Evolutionary conservation across 768 basidiomycete species (phyloP).

Genomic region (Hortiboletus flavorubellus): DNA sequence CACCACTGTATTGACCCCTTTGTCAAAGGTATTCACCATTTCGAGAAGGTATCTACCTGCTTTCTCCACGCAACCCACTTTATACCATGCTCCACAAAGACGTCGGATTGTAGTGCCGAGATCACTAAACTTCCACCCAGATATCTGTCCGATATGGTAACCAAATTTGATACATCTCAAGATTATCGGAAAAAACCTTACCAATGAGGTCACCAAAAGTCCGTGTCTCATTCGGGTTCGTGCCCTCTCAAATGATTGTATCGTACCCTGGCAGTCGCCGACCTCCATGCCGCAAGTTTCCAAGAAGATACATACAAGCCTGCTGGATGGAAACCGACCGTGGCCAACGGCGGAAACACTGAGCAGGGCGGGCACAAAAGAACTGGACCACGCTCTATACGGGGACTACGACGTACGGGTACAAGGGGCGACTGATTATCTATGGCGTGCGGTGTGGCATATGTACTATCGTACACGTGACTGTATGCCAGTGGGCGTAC

Average conservation of each 20-base stretch:
- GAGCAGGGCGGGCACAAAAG: too few relatives aligned
- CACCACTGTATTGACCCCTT: background rate
- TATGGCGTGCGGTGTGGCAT: too few relatives aligned
- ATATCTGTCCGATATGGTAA: background rate
- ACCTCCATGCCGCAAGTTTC: background rate
- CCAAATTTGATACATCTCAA: background rate
- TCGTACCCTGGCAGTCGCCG: background rate
- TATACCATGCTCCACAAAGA: background rate
- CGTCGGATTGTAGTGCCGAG: background rate
- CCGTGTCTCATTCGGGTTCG: background rate
- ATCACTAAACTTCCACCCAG: background rate
- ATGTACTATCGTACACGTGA: too few relatives aligned
- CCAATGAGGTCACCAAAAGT: background rate
- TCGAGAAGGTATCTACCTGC: background rate
- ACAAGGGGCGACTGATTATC: too few relatives aligned
- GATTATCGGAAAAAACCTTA: background rate
- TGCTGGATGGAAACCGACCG: too few relatives aligned
- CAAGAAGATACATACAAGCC: slow-evolving; percentile 10
- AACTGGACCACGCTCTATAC: too few relatives aligned
- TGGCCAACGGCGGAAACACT: too few relatives aligned
- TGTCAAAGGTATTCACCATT: background rate
- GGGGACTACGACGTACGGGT: too few relatives aligned
- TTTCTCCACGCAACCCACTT: background rate
- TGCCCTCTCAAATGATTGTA: background rate
- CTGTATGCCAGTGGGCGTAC: too few relatives aligned